Evolutionary conservation across 306 rosid genomes (phyloP).

Genomic region (Boehmeria nivea): DNA sequence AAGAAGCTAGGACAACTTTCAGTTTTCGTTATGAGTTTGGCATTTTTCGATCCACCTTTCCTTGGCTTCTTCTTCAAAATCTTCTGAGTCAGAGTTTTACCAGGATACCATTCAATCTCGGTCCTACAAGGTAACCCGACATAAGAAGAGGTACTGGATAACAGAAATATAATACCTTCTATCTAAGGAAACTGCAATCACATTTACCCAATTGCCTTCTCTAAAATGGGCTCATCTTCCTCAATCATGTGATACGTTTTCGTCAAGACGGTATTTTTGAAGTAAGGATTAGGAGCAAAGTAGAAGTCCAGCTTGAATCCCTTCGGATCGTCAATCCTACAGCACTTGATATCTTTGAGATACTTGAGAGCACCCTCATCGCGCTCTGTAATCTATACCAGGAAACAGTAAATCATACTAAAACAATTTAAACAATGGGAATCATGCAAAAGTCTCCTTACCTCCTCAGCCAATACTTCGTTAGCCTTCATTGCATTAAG

Average conservation of each 20-base stretch:
- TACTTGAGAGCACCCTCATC: slow-evolving; percentile 86
- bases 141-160: neutral
- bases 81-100: slow-evolving; percentile 82
- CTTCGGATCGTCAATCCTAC: slow-evolving; percentile 63
- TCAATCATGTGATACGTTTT: slow-evolving; percentile 90
- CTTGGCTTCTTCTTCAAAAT: slow-evolving; percentile 88
- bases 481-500: slow-evolving; percentile 83
- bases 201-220: slow-evolving; percentile 79
- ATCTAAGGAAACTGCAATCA: slow-evolving; percentile 1
- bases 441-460: slow-evolving; percentile 14
- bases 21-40: slow-evolving; percentile 83
- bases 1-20: slow-evolving; percentile 92
- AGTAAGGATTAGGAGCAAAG: slow-evolving; percentile 70
- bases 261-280: slow-evolving; percentile 64
- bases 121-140: slow-evolving; percentile 42
- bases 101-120: slow-evolving; percentile 78
- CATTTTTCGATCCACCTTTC: slow-evolving; percentile 86
- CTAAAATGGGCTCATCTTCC: slow-evolving; percentile 84
- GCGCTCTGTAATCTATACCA: slow-evolving; percentile 67
- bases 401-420: neutral
- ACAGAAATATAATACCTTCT: neutral
- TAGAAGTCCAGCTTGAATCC: slow-evolving; percentile 86
- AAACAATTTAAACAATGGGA: neutral
- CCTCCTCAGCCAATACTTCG: slow-evolving; percentile 85
- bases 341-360: slow-evolving; percentile 82